A percentile compares a stretch with the other conserved stretches of the same genome.
These are phyloP conservation scores for Bondarzewia mesenterica DNA, from an alignment of 1,284 basidiomycete species.

Conservation along the genomic window DNA sequence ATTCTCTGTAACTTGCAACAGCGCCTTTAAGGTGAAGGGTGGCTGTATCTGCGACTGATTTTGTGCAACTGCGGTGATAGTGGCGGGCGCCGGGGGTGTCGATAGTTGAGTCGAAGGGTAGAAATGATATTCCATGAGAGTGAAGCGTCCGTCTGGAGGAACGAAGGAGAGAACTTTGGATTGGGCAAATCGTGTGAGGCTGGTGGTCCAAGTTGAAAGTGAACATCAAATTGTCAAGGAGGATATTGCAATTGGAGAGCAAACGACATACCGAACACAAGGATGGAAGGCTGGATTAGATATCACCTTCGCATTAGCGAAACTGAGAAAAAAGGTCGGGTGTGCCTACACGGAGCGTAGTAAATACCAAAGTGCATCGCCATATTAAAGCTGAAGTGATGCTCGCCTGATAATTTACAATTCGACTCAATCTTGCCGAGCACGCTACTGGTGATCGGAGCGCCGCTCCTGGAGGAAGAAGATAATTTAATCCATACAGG, in stretches of 20 bases:
- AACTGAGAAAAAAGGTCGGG: conserved; percentile 81
- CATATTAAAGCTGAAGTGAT: neutral
- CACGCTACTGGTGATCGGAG: conserved; percentile 63
- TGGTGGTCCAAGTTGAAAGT: conserved; percentile 24
- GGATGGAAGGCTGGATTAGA: conserved; percentile 84
- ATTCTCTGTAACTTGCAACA: conserved; percentile 49
- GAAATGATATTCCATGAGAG: conserved; percentile 80
- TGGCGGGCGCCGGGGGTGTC: conserved; percentile 10
- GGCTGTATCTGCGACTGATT: conserved; percentile 42
- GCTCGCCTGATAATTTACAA: conserved; percentile 68
- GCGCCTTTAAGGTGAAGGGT: conserved; percentile 59
- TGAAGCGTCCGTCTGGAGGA: conserved; percentile 90
- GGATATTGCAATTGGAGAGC: neutral
- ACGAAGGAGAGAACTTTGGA: conserved; percentile 84
- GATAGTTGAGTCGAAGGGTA: conserved; percentile 26
- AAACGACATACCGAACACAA: conserved; percentile 67
- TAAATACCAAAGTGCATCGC: neutral
- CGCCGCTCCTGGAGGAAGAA: conserved; percentile 58
- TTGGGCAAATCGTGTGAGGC: conserved; percentile 74
- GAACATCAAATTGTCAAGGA: conserved; percentile 1
- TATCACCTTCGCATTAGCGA: conserved; percentile 72
- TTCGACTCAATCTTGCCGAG: conserved; percentile 81
- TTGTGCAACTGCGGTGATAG: conserved; percentile 24
- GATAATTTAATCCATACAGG: neutral
- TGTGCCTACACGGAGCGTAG: conserved; percentile 46